These are phyloP conservation scores for Teratosphaeria pseudoeucalypti DNA, from an alignment of 2,329 filamentous ascomycete genomes.

Conservation along the genomic window DNA sequence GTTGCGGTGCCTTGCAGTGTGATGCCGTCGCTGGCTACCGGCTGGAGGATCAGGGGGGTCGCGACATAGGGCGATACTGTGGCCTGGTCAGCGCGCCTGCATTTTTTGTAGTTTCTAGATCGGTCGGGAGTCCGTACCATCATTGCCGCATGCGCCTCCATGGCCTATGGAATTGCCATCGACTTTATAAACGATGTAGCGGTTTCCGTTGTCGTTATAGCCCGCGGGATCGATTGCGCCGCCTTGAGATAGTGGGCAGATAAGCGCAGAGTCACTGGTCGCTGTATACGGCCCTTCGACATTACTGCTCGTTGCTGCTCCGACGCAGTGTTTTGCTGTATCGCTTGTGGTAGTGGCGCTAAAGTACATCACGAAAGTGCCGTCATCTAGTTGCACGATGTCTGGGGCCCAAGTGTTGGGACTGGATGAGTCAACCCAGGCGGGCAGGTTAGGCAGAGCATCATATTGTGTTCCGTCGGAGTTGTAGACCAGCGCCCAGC, in stretches of 20 bases:
- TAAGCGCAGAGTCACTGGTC: conserved; percentile 9
- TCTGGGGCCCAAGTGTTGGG: conserved; percentile 53
- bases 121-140: conserved; percentile 3
- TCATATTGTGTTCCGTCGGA: conserved; percentile 33
- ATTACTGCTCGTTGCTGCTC: conserved; percentile 15
- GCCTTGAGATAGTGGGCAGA: conserved; percentile 19
- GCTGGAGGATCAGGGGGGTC: conserved; percentile 25
- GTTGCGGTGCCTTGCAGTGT: conserved; percentile 19
- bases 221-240: conserved; percentile 23
- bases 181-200: conserved; percentile 23
- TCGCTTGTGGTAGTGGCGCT: conserved; percentile 17
- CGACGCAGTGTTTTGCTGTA: conserved; percentile 21
- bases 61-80: conserved; percentile 18
- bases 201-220: conserved; percentile 18
- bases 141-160: conserved; percentile 20
- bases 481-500: conserved; percentile 39
- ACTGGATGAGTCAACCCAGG: conserved; percentile 42
- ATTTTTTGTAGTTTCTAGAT: neutral
- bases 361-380: conserved; percentile 22
- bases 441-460: conserved; percentile 41
- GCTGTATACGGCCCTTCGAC: conserved; percentile 20
- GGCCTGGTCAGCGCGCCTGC: neutral
- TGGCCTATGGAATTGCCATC: conserved; percentile 21
- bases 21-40: conserved; percentile 21
- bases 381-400: conserved; percentile 36